Conservation (phyloP, 225 moss, liverwort and hornwort genomes). For the Anthoceros angustus region DNA sequence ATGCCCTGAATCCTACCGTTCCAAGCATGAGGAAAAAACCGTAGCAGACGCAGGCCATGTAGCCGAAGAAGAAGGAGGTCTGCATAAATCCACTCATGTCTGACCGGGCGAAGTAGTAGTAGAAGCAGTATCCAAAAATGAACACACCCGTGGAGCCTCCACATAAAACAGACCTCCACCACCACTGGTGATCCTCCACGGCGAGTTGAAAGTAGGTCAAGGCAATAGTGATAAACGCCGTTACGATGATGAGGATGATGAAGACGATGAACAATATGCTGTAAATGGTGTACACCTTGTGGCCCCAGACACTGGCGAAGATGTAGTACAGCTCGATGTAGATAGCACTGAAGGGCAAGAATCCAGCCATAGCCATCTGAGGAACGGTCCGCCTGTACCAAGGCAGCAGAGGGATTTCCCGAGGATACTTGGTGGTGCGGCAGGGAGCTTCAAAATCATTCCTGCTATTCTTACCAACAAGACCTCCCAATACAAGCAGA, state of each 20-base stretch:
- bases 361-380: conserved; percentile 98
- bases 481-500: conserved; percentile 68
- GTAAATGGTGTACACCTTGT: conserved; percentile 89
- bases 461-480: conserved; percentile 90
- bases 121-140: conserved; percentile 94
- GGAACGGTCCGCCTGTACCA: conserved; percentile 86
- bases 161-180: conserved; percentile 93
- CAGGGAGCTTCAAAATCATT: conserved; percentile 86
- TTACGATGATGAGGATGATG: conserved; percentile 94
- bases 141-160: conserved; percentile 92
- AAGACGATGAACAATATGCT: conserved; percentile 94
- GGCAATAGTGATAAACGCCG: conserved; percentile 88
- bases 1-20: conserved; percentile 83
- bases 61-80: conserved; percentile 94
- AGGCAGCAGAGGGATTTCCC: conserved; percentile 79
- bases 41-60: conserved; percentile 97
- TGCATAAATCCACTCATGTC: conserved; percentile 94
- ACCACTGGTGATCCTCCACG: conserved; percentile 96
- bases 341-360: conserved; percentile 92
- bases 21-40: conserved; percentile 97
- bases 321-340: conserved; percentile 97
- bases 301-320: conserved; percentile 91
- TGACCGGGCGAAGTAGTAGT: conserved; percentile 75
- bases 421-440: conserved; percentile 73
- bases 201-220: conserved; percentile 98